These are phyloP conservation scores for Ophidiomyces ophidiicola DNA, from an alignment of 2,329 filamentous ascomycete species.

Conservation along the genomic window DNA sequence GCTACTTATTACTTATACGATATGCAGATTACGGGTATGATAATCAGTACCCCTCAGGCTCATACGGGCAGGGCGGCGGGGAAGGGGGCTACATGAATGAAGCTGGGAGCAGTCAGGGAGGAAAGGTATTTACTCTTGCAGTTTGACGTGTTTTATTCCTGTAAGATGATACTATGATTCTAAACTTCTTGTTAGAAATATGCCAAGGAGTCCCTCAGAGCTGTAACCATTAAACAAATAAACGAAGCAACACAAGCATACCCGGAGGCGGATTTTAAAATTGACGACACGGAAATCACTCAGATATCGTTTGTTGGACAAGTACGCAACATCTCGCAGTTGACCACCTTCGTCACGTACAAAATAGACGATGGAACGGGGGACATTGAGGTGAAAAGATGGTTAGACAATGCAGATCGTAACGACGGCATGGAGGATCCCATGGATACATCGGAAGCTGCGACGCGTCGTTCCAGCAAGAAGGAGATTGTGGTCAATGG, in stretches of 20 bases:
- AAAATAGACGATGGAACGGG: slow-evolving; percentile 92
- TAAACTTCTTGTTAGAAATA: background rate
- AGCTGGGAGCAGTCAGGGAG: slow-evolving; percentile 38
- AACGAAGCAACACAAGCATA: slow-evolving; percentile 68
- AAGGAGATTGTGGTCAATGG: slow-evolving; percentile 55
- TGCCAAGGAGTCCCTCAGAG: slow-evolving; percentile 46
- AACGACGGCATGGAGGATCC: slow-evolving; percentile 31
- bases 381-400: slow-evolving; percentile 58
- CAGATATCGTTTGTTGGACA: slow-evolving; percentile 81
- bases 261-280: slow-evolving; percentile 63
- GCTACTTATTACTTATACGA: background rate
- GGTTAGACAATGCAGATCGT: slow-evolving; percentile 37
- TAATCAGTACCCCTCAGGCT: slow-evolving; percentile 42
- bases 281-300: slow-evolving; percentile 63
- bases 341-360: slow-evolving; percentile 85
- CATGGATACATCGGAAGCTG: slow-evolving; percentile 34
- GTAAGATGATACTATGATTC: slow-evolving; percentile 2
- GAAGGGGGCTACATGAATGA: slow-evolving; percentile 49
- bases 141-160: background rate
- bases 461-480: slow-evolving; percentile 36
- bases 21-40: slow-evolving; percentile 25
- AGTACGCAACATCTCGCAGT: slow-evolving; percentile 72
- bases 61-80: slow-evolving; percentile 44
- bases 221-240: slow-evolving; percentile 91
- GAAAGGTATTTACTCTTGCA: slow-evolving; percentile 29